Conservation (phyloP, 2,329 filamentous ascomycete genomes). For the Penicillium sp. region DNA sequence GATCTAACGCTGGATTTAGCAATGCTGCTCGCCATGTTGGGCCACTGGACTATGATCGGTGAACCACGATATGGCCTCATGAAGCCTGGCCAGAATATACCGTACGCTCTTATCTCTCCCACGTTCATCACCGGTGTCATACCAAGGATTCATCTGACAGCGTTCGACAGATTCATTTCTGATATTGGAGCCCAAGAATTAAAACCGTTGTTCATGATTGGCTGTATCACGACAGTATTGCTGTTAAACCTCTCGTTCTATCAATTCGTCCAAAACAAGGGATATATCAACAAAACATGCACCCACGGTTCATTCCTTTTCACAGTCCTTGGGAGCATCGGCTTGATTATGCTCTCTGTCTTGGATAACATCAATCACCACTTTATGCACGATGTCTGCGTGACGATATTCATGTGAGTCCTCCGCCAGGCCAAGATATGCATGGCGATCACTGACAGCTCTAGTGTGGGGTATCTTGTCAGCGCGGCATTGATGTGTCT, state of each 20-base stretch:
- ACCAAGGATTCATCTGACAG: neutral
- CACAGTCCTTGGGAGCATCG: constrained; percentile 16
- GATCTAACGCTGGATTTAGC: constrained; percentile 8
- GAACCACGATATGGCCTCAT: constrained; percentile 18
- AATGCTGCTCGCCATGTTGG: constrained; percentile 17
- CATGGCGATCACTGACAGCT: constrained; percentile 5
- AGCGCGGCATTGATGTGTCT: constrained; percentile 18
- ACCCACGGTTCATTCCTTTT: constrained; percentile 17
- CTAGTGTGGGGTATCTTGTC: constrained; percentile 15
- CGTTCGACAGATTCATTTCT: constrained; percentile 16
- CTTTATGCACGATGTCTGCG: constrained; percentile 17
- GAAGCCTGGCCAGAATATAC: constrained; percentile 20
- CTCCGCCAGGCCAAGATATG: neutral
- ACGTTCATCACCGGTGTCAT: neutral
- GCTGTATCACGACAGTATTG: constrained; percentile 17
- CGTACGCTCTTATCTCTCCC: constrained; percentile 8
- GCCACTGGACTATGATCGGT: constrained; percentile 18
- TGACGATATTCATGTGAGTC: constrained; percentile 20
- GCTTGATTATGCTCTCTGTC: constrained; percentile 17
- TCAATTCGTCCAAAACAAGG: constrained; percentile 17
- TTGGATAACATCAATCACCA: constrained; percentile 19
- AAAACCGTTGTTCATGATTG: constrained; percentile 18
- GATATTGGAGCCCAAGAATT: constrained; percentile 18
- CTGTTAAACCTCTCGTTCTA: constrained; percentile 19
- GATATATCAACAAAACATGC: constrained; percentile 15